phyloP scores from a whole-genome alignment of 2,329 filamentous ascomycete species.

The Fusarium siculi region DNA sequence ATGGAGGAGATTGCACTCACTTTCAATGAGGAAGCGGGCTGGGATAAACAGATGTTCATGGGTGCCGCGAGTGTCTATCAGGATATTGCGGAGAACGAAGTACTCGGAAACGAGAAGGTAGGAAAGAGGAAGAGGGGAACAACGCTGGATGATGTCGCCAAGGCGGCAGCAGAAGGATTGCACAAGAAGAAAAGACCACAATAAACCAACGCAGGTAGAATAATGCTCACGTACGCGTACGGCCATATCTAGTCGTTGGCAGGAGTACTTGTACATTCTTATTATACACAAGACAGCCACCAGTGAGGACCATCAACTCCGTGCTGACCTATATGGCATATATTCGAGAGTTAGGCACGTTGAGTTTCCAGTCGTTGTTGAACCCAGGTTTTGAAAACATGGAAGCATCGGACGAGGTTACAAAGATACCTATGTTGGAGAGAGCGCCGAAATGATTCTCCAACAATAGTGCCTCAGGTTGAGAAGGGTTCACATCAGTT shows the following conservation, averaged over 20 bases:
- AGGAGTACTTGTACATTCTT: slow-evolving; percentile 13
- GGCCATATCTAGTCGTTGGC: slow-evolving; percentile 1
- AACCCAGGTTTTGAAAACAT: slow-evolving; percentile 43
- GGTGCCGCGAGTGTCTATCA: slow-evolving; percentile 71
- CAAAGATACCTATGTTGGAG: slow-evolving; percentile 68
- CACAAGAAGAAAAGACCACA: slow-evolving; percentile 53
- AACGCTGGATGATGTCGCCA: slow-evolving; percentile 68
- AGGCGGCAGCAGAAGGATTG: slow-evolving; percentile 59
- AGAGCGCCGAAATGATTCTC: slow-evolving; percentile 69
- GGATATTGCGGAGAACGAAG: slow-evolving; percentile 68
- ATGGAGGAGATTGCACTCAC: slow-evolving; percentile 80
- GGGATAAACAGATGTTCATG: slow-evolving; percentile 64
- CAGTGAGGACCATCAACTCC: neutral
- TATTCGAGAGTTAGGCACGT: slow-evolving; percentile 49
- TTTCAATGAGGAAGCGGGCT: slow-evolving; percentile 72
- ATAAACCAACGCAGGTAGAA: neutral
- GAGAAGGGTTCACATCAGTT: neutral
- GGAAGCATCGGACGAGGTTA: slow-evolving; percentile 47
- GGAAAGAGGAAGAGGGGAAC: slow-evolving; percentile 66
- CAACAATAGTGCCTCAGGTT: slow-evolving; percentile 37
- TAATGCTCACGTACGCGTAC: neutral
- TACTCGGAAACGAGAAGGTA: slow-evolving; percentile 68
- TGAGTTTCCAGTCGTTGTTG: slow-evolving; percentile 49
- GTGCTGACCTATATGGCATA: slow-evolving; percentile 27
- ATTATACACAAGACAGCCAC: slow-evolving; percentile 10